Percentiles rank a stretch among this genome's conserved stretches.
These are phyloP conservation scores for Scedosporium aurantiacum DNA, from an alignment of 2,329 filamentous ascomycete genomes.

Conservation along the genomic window DNA sequence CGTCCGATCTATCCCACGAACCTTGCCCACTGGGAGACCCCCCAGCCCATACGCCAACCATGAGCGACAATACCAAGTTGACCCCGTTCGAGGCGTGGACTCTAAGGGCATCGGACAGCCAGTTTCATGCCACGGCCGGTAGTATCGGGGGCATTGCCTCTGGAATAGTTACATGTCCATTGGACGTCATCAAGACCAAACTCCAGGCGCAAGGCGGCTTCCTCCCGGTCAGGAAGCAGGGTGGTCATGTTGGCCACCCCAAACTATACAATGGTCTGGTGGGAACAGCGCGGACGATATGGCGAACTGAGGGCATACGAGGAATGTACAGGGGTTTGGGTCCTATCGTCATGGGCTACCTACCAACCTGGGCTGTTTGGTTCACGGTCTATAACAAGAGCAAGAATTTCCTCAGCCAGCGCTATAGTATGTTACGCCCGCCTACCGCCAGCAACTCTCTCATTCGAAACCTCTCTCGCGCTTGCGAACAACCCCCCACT, in stretches of 20 bases:
- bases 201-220: constrained; percentile 91
- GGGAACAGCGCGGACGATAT: constrained; percentile 78
- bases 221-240: constrained; percentile 33
- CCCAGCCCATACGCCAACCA: background rate
- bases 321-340: constrained; percentile 90
- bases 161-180: constrained; percentile 86
- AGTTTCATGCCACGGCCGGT: constrained; percentile 76
- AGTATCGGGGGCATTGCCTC: constrained; percentile 86
- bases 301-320: constrained; percentile 74
- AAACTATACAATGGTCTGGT: constrained; percentile 75
- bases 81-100: constrained; percentile 46
- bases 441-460: background rate
- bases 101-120: constrained; percentile 43
- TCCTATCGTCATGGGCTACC: constrained; percentile 87
- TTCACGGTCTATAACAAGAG: constrained; percentile 92
- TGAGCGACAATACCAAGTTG: constrained; percentile 1
- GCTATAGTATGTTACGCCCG: constrained; percentile 42
- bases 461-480: background rate
- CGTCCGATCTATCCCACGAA: background rate
- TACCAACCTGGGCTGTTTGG: constrained; percentile 97
- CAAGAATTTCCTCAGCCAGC: constrained; percentile 59
- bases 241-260: constrained; percentile 35
- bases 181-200: constrained; percentile 99
- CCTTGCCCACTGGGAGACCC: background rate
- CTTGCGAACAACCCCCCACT: background rate